Conservation (phyloP, 164 flowering plant species). For the Warburgia ugandensis region DNA sequence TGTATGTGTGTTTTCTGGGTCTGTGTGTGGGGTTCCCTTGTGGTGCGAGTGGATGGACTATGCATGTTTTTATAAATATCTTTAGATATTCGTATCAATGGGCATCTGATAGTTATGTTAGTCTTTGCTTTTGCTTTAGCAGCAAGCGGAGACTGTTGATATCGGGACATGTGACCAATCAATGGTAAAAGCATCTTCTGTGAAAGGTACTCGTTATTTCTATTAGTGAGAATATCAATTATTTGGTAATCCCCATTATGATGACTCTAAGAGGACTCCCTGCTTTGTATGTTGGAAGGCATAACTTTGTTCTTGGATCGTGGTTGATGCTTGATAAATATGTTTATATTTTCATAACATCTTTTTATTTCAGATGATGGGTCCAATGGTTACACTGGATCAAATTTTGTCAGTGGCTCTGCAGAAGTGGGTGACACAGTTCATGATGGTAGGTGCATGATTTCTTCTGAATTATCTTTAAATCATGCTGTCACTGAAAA, state of each 20-base stretch:
- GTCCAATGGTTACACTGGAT: conserved; percentile 28
- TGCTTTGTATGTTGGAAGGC: background rate
- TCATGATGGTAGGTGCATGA: conserved; percentile 43
- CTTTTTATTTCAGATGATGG: conserved; percentile 40
- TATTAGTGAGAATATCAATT: background rate
- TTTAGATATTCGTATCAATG: background rate
- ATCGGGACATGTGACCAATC: conserved; percentile 79
- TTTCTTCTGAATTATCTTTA: conserved; percentile 3
- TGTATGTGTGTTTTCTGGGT: too few relatives aligned
- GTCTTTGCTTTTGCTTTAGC: conserved; percentile 9
- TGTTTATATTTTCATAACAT: background rate
- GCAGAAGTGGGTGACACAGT: conserved; percentile 21
- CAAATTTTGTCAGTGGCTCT: conserved; percentile 29
- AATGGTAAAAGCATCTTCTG: conserved; percentile 38
- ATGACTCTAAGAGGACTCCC: background rate
- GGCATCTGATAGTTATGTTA: background rate
- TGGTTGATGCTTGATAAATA: background rate
- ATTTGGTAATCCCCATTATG: background rate
- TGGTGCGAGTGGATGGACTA: too few relatives aligned
- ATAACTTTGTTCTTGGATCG: background rate
- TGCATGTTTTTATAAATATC: background rate
- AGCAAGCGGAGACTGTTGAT: conserved; percentile 77
- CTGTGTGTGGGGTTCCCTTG: too few relatives aligned
- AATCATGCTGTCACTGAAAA: background rate
- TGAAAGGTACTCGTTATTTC: conserved; percentile 34